Evolutionary conservation across 2,329 filamentous ascomycete genomes (phyloP).

Genomic region (Hypoxylon sp.): DNA sequence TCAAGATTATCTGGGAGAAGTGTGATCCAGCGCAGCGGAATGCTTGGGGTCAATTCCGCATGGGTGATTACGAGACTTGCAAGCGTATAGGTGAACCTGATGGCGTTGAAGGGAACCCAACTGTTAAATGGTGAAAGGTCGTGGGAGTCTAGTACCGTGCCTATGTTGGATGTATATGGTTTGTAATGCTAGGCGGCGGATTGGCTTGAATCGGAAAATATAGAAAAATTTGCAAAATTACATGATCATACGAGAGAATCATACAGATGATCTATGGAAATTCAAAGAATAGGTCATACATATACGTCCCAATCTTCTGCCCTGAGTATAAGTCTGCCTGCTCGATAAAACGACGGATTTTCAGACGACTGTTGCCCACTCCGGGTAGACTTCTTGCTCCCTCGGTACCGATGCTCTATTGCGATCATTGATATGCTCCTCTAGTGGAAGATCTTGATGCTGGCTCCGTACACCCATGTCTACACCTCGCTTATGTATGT

Average conservation of each 20-base stretch:
- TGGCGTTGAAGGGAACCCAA: constrained; percentile 28
- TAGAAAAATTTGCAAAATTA: not conserved
- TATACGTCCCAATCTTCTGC: not conserved
- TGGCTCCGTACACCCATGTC: constrained; percentile 57
- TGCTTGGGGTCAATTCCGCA: constrained; percentile 41
- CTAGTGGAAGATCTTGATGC: constrained; percentile 51
- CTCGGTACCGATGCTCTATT: constrained; percentile 55
- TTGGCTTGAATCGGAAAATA: not conserved
- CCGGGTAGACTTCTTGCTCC: constrained; percentile 53
- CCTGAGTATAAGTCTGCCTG: not conserved
- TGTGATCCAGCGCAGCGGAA: constrained; percentile 36
- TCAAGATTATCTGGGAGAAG: constrained; percentile 40
- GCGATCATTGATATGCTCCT: constrained; percentile 56
- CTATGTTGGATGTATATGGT: not conserved
- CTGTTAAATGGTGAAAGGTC: constrained; percentile 33
- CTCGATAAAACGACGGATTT: not conserved
- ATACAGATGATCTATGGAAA: not conserved
- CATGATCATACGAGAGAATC: not conserved
- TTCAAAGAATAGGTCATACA: constrained; percentile 1
- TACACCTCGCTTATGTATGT: constrained; percentile 55
- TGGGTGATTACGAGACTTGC: constrained; percentile 42
- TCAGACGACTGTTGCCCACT: constrained; percentile 54
- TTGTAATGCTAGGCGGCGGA: not conserved
- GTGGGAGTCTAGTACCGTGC: not conserved
- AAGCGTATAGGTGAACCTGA: constrained; percentile 23